Evolutionary conservation across 495 filamentous ascomycete species (phyloP).

Genomic region (Talaromyces wortmannii): DNA sequence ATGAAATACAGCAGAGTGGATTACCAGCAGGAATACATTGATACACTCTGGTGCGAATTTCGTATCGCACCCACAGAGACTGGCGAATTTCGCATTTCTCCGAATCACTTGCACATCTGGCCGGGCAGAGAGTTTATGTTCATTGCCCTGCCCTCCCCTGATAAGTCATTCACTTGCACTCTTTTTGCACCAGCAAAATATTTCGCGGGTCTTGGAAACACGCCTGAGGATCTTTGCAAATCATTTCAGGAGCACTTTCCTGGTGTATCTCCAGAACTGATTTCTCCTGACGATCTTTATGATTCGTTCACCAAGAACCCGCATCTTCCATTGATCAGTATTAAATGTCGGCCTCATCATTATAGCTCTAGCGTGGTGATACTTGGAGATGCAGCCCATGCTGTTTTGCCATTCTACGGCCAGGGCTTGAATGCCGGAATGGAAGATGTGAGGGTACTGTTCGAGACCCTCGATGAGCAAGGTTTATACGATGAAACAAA

Average conservation of each 20-base stretch:
- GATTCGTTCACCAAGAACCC: constrained; percentile 71
- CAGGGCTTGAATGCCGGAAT: constrained; percentile 87
- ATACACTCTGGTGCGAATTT: constrained; percentile 97
- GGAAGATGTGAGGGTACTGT: constrained; percentile 76
- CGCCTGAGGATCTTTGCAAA: constrained; percentile 45
- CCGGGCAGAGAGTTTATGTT: constrained; percentile 92
- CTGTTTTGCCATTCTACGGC: constrained; percentile 94
- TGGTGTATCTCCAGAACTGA: constrained; percentile 74
- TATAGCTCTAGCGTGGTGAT: constrained; percentile 72
- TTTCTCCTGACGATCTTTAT: constrained; percentile 58
- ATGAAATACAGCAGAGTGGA: constrained; percentile 89
- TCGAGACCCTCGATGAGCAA: constrained; percentile 64
- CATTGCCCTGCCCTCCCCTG: constrained; percentile 85
- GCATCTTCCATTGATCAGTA: constrained; percentile 84
- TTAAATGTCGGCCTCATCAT: constrained; percentile 88
- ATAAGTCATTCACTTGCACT: constrained; percentile 92
- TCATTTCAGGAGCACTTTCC: constrained; percentile 83
- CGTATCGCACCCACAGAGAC: constrained; percentile 57
- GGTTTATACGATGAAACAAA: constrained; percentile 29
- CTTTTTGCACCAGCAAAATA: constrained; percentile 67
- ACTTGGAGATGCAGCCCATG: constrained; percentile 90
- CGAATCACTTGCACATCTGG: constrained; percentile 97
- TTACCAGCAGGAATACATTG: constrained; percentile 93
- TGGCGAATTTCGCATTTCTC: constrained; percentile 67
- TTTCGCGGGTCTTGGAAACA: constrained; percentile 46